Conservation (phyloP, 345 rosid species). For the Melaleuca quinquenervia region DNA sequence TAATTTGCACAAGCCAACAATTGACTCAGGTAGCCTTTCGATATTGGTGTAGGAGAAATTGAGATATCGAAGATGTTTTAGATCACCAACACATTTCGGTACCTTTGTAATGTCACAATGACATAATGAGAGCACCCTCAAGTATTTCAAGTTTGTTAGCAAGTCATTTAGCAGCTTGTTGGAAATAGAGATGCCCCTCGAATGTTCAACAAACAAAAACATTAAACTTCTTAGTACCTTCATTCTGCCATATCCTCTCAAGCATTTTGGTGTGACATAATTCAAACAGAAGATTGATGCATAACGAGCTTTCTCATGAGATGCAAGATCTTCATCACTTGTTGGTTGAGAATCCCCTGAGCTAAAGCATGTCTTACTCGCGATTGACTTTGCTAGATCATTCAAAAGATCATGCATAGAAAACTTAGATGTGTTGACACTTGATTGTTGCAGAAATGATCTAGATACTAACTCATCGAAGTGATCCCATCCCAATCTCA, state of each 20-base stretch:
- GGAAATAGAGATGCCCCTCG: background rate
- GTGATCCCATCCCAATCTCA: background rate
- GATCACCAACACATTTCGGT: background rate
- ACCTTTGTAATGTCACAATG: fast-evolving
- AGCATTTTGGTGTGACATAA: background rate
- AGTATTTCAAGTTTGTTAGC: background rate
- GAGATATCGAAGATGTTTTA: background rate
- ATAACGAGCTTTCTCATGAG: background rate
- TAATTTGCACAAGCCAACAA: background rate
- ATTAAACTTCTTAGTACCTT: background rate
- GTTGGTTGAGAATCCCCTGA: fast-evolving
- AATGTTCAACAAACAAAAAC: background rate
- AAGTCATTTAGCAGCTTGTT: background rate
- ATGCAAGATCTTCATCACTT: background rate
- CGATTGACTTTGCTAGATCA: background rate
- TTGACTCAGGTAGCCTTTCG: fast-evolving
- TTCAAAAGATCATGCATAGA: background rate
- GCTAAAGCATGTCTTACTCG: background rate
- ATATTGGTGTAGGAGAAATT: background rate
- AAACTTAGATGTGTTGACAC: background rate
- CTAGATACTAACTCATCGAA: background rate
- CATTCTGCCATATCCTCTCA: fast-evolving
- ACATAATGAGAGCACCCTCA: background rate
- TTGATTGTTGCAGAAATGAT: background rate
- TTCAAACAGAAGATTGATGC: background rate